phyloP scores from a whole-genome alignment of 208 protist species.

The Chromosphaera perkinsii region DNA sequence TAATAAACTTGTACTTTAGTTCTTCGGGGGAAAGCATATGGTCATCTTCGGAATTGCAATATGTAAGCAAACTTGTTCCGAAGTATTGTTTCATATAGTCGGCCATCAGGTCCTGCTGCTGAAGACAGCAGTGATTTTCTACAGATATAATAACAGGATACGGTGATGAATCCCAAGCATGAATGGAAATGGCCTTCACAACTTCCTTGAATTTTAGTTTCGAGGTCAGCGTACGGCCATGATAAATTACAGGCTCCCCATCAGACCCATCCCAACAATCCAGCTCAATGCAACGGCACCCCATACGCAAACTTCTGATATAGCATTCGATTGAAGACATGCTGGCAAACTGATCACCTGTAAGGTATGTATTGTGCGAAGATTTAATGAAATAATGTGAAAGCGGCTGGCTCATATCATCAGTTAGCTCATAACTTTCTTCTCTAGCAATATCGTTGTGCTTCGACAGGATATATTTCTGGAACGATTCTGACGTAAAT shows the following conservation, averaged over 20 bases:
- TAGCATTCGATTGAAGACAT: neutral
- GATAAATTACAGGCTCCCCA: slow-evolving; percentile 67
- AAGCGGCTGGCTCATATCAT: slow-evolving; percentile 72
- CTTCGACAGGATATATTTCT: no score
- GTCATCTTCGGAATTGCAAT: no score
- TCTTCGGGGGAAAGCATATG: neutral
- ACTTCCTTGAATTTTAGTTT: slow-evolving; percentile 24
- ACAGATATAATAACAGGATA: slow-evolving; percentile 69
- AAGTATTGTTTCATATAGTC: slow-evolving; percentile 47
- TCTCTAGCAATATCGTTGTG: no score
- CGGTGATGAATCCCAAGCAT: slow-evolving; percentile 55
- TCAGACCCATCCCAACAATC: slow-evolving; percentile 73
- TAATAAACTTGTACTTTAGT: slow-evolving; percentile 17
- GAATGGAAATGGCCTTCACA: slow-evolving; percentile 39
- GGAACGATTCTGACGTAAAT: no score
- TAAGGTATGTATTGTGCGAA: slow-evolving; percentile 74
- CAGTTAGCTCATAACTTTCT: no score
- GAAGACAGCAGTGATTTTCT: slow-evolving; percentile 58
- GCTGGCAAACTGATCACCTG: neutral
- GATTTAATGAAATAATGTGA: slow-evolving; percentile 80
- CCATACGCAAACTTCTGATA: slow-evolving; percentile 5
- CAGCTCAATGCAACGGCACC: slow-evolving; percentile 60
- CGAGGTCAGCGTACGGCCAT: slow-evolving; percentile 66
- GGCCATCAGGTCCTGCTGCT: slow-evolving; percentile 66
- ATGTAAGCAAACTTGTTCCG: no score